Conservation (phyloP, 2,329 filamentous ascomycete genomes). For the Thielaviopsis musarum region DNA sequence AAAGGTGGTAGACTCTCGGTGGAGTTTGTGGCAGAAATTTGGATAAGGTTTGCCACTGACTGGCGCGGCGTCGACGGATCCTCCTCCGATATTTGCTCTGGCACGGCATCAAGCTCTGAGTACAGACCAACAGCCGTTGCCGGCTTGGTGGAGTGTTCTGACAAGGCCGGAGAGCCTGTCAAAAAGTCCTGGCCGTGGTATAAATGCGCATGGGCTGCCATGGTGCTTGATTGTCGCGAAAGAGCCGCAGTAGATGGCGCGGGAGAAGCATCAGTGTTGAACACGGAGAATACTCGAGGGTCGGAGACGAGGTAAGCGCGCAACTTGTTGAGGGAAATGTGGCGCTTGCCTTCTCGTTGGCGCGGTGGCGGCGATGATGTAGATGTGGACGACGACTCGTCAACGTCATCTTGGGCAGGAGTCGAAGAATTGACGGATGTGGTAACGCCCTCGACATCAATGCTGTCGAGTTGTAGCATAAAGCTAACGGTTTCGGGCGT, state of each 20-base stretch:
- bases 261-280: conserved; percentile 25
- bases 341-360: conserved; percentile 40
- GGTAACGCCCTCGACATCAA: conserved; percentile 52
- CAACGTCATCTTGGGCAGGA: neutral
- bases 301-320: conserved; percentile 51
- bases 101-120: neutral
- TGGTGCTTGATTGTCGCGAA: conserved; percentile 23
- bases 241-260: conserved; percentile 34
- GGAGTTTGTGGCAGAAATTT: neutral
- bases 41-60: neutral
- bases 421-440: neutral
- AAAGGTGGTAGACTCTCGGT: conserved; percentile 5
- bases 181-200: conserved; percentile 17
- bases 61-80: conserved; percentile 9
- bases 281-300: conserved; percentile 44
- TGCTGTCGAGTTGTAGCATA: conserved; percentile 45
- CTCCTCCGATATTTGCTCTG: conserved; percentile 1
- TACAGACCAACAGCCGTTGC: neutral
- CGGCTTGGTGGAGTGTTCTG: conserved; percentile 1
- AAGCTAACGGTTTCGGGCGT: conserved; percentile 41
- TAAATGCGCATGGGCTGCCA: conserved; percentile 28
- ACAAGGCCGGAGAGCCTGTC: conserved; percentile 11
- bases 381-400: neutral
- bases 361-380: neutral
- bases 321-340: conserved; percentile 45